Percentiles rank a stretch among this genome's conserved stretches.
Conservation (phyloP, 2,329 filamentous ascomycete genomes). For the Diplocarpon mali region DNA sequence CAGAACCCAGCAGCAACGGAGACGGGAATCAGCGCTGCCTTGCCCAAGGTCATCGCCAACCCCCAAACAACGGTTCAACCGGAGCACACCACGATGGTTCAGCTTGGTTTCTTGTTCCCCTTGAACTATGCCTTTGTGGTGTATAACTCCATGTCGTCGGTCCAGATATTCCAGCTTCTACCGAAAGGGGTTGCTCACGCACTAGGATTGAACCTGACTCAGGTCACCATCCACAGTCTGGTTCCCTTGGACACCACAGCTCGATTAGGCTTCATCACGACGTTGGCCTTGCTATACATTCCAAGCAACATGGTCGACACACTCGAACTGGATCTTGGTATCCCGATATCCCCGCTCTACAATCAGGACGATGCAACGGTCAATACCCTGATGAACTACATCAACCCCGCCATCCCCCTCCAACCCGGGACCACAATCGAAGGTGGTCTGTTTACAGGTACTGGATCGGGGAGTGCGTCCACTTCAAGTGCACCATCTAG, state of each 20-base stretch:
- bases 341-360: constrained; percentile 65
- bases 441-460: constrained; percentile 28
- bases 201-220: constrained; percentile 34
- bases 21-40: constrained; percentile 19
- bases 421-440: constrained; percentile 32
- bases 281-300: constrained; percentile 65
- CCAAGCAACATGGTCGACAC: constrained; percentile 57
- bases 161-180: constrained; percentile 74
- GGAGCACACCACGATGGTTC: constrained; percentile 58
- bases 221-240: constrained; percentile 59
- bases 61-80: constrained; percentile 20
- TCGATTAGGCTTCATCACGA: constrained; percentile 68
- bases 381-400: constrained; percentile 62
- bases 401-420: constrained; percentile 63
- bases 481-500: constrained; percentile 23
- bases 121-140: constrained; percentile 82
- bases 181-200: constrained; percentile 49
- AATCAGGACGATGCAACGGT: constrained; percentile 55
- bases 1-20: constrained; percentile 9
- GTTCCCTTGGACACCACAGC: constrained; percentile 63
- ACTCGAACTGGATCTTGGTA: constrained; percentile 58
- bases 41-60: constrained; percentile 24
- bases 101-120: constrained; percentile 71
- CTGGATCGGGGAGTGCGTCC: constrained; percentile 26
- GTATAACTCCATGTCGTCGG: constrained; percentile 56